Evolutionary conservation across 805 yeast genomes (phyloP).

Genomic region (Candida coquimbonensis): DNA sequence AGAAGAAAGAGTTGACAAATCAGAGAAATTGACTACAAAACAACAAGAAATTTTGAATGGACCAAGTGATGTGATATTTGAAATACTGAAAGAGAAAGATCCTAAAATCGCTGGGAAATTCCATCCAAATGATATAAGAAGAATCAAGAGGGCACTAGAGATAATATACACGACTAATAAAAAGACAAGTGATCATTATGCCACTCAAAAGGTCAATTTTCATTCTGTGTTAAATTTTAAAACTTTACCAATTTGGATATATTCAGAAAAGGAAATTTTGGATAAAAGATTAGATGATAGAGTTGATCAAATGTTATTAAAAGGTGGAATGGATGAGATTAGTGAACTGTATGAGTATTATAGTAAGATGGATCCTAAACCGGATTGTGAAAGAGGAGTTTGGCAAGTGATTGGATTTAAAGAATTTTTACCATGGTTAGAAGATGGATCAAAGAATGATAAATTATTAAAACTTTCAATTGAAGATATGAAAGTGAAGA

Average conservation of each 20-base stretch:
- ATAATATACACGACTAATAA: conserved; percentile 62
- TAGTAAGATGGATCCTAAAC: conserved; percentile 25
- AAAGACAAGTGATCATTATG: conserved; percentile 65
- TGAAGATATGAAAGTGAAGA: conserved; percentile 73
- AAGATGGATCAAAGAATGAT: conserved; percentile 16
- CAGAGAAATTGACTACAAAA: conserved; percentile 21
- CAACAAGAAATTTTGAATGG: conserved; percentile 46
- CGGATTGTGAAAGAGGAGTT: conserved; percentile 64
- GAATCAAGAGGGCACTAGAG: conserved; percentile 76
- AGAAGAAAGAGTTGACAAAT: neutral
- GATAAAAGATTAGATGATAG: conserved; percentile 63
- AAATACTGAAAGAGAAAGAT: conserved; percentile 46
- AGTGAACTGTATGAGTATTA: conserved; percentile 46
- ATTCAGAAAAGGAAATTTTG: conserved; percentile 51
- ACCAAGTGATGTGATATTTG: conserved; percentile 43
- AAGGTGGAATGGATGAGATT: conserved; percentile 69
- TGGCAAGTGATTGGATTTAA: conserved; percentile 96
- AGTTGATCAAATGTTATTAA: conserved; percentile 74
- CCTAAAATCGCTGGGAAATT: conserved; percentile 72
- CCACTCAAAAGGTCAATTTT: conserved; percentile 42
- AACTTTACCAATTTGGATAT: conserved; percentile 77
- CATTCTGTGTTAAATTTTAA: conserved; percentile 48
- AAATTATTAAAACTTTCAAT: conserved; percentile 38
- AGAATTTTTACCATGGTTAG: conserved; percentile 73
- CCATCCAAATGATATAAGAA: conserved; percentile 84